Evolutionary conservation across 1,139 yeast genomes (phyloP), one percentile per base, ranked within the genome.

Genomic region (Torulaspora globosa): DNA sequence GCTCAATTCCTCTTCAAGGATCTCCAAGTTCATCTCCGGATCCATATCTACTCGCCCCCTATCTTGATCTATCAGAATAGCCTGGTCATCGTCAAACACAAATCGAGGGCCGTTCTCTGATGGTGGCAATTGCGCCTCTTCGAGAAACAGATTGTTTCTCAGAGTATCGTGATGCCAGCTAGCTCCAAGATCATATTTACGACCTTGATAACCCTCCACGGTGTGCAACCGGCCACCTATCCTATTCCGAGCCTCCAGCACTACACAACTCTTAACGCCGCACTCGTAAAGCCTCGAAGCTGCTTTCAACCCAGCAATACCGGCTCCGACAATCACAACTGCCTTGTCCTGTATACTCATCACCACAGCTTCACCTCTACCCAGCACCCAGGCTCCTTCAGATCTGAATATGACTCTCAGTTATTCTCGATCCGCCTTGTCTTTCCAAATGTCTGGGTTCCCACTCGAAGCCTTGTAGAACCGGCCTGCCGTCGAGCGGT

Each of bases 81-180:
- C 53, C 16, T 66, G 68, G 31, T 70, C 66, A 51, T 80, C 86
- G 44, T 78, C 80, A 51, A 74, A 74, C 11, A 62, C 63, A 48
- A 54, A 62, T 2, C 48, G 50, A 1, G 49, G 53, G 12, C 47
- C 48, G 9, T 44, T 40, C 24, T 44, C 47, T 30, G 36, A 29
- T 2, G 35, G 49, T 11, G 52, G 50, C 15, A 56, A 12, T 15
- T 53, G 52, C 19, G 62, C 63, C 2, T 63, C 63, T 55, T 80
- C 84, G 53, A 79, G 78, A 57, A 81, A 86, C 7, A 84, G 71
- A 5, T 73, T 73, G 59, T 88, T 88, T 36, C 76, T 72, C 41
- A 87, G 67, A 0, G 88, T 79, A 57, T 87, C 96, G 61, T 88
- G 96, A 57, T 84, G 84, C 96, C 96, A 88, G 3, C 90, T 78